Evolutionary conservation across 2,329 filamentous ascomycete genomes (phyloP).

Genomic region (Colletotrichum endophyticum): DNA sequence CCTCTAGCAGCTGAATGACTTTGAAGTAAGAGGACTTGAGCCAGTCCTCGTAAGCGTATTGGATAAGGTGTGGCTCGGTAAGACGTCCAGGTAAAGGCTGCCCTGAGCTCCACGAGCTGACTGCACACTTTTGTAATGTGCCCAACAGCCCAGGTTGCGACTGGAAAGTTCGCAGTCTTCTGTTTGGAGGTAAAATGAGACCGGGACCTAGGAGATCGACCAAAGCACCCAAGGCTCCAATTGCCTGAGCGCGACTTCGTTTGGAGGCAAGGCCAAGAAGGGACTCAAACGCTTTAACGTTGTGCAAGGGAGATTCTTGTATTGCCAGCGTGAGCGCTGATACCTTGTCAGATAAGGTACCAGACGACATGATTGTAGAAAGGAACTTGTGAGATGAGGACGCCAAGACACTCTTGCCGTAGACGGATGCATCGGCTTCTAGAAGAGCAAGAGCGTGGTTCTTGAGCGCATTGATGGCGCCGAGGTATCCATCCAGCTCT

Average conservation of each 20-base stretch:
- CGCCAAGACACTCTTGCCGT: conserved; percentile 74
- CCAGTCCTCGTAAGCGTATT: conserved; percentile 95
- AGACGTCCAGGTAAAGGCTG: conserved; percentile 76
- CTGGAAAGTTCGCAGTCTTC: conserved; percentile 80
- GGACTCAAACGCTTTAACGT: conserved; percentile 85
- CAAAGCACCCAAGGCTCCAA: conserved; percentile 89
- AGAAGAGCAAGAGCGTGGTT: conserved; percentile 76
- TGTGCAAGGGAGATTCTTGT: conserved; percentile 96
- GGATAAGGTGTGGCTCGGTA: conserved; percentile 77
- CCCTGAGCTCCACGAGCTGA: conserved; percentile 67
- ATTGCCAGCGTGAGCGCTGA: conserved; percentile 93
- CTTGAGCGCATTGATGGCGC: conserved; percentile 59
- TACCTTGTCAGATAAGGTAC: conserved; percentile 95
- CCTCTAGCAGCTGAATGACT: conserved; percentile 87
- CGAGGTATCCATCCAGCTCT: conserved; percentile 45
- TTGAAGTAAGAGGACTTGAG: conserved; percentile 94
- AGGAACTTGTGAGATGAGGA: conserved; percentile 95
- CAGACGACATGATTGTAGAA: conserved; percentile 94
- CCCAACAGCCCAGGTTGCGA: conserved; percentile 79
- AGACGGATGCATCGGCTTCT: conserved; percentile 77
- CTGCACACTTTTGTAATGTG: conserved; percentile 67
- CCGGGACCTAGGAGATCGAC: conserved; percentile 95
- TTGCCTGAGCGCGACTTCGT: conserved; percentile 89
- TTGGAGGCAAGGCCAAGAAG: conserved; percentile 86
- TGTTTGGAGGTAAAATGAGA: conserved; percentile 79